Evolutionary conservation across 208 protist species (phyloP).

Genomic region (Acanthamoeba healyi): DNA sequence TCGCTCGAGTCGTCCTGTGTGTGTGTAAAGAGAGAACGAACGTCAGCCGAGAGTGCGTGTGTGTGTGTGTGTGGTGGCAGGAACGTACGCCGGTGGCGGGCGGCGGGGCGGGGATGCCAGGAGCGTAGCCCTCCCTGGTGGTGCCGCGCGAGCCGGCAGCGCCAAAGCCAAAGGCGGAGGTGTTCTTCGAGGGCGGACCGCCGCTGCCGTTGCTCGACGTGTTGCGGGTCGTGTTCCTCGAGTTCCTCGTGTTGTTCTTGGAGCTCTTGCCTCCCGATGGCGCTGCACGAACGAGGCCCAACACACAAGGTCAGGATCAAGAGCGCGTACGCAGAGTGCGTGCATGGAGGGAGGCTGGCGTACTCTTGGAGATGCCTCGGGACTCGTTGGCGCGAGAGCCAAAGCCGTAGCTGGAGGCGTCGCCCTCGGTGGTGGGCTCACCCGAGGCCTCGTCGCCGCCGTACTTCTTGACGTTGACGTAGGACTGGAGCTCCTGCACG

Average conservation of each 20-base stretch:
- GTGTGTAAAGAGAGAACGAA: no score
- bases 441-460: background rate
- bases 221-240: background rate
- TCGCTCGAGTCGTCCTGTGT: background rate
- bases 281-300: no score
- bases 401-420: constrained; percentile 8
- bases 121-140: background rate
- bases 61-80: background rate
- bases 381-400: background rate
- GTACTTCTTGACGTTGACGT: constrained; percentile 52
- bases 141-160: background rate
- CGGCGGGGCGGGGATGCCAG: background rate
- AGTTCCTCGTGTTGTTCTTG: constrained; percentile 4
- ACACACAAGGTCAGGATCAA: no score
- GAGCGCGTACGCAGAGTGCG: no score
- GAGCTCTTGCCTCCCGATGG: background rate
- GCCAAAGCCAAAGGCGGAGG: background rate
- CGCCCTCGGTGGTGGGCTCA: background rate
- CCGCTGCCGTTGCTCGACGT: background rate
- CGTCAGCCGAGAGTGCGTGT: no score
- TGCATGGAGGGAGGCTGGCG: background rate
- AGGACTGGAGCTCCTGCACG: background rate
- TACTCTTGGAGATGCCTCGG: background rate
- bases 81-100: no score
- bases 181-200: background rate